Evolutionary conservation across 306 rosid genomes (phyloP).

Genomic region (Betula pendula): DNA sequence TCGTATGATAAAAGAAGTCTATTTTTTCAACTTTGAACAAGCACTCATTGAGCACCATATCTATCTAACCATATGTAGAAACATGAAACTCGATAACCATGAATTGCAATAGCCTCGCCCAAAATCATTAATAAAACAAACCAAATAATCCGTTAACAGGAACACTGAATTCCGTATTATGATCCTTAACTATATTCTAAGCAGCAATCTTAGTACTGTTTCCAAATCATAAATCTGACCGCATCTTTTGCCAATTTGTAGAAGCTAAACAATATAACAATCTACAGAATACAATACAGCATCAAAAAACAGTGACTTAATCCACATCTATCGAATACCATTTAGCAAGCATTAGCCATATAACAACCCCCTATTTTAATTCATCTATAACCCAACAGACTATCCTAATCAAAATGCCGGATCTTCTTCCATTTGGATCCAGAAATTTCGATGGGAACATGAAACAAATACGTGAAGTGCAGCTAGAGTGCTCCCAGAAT

Average conservation of each 20-base stretch:
- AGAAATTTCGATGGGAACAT: background rate
- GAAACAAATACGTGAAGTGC: background rate
- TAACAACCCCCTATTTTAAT: background rate
- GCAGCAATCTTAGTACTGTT: background rate
- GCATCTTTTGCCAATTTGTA: background rate
- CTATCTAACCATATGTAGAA: background rate
- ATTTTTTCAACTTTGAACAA: background rate
- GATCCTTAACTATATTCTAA: background rate
- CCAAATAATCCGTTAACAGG: background rate
- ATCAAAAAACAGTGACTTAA: too few relatives aligned
- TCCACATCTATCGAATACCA: background rate
- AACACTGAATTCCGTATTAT: background rate
- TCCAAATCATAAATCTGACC: background rate
- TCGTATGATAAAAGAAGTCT: conserved; percentile 10
- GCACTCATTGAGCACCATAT: background rate
- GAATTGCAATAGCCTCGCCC: background rate
- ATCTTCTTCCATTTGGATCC: background rate
- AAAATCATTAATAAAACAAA: background rate
- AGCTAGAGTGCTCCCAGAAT: background rate
- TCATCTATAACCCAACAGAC: background rate
- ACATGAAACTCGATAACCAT: background rate
- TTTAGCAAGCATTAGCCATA: background rate
- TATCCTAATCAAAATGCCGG: background rate
- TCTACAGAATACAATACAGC: too few relatives aligned
- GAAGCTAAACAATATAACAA: background rate